Percentiles rank a stretch among this genome's conserved stretches.
Conservation (phyloP, 352 stramenopile species). For the Pythium chondricola region DNA sequence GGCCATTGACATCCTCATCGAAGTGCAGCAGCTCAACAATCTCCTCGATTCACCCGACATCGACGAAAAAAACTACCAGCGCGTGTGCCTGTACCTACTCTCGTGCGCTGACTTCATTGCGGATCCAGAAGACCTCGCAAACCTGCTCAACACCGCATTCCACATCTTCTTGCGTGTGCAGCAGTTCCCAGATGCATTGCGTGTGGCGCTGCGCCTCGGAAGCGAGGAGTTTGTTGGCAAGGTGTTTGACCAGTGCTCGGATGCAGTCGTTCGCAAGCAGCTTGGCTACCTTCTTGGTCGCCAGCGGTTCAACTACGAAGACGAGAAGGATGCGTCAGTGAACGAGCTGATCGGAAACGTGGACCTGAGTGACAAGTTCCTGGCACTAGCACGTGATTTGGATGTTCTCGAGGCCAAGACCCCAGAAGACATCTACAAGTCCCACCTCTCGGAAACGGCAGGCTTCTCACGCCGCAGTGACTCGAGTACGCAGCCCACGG, state of each 20-base stretch:
- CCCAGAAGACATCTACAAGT: conserved; percentile 99
- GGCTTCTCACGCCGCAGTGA: conserved; percentile 67
- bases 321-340: conserved; percentile 85
- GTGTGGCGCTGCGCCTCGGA: conserved; percentile 93
- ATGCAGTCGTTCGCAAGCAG: conserved; percentile 74
- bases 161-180: conserved; percentile 93
- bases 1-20: conserved; percentile 98
- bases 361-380: conserved; percentile 95
- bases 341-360: conserved; percentile 97
- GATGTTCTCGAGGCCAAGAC: conserved; percentile 97
- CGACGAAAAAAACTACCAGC: conserved; percentile 98
- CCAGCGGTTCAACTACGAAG: conserved; percentile 92
- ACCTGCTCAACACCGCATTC: conserved; percentile 90
- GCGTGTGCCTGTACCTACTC: conserved; percentile 98
- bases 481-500: conserved; percentile 75
- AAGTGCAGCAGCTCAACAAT: conserved; percentile 95
- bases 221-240: conserved; percentile 73
- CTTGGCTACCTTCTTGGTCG: conserved; percentile 96
- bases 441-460: conserved; percentile 95
- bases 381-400: conserved; percentile 95
- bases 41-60: conserved; percentile 91
- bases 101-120: conserved; percentile 97
- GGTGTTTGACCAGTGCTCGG: conserved; percentile 72
- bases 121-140: conserved; percentile 96
- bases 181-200: conserved; percentile 94